Evolutionary conservation across 352 stramenopile genomes (phyloP), one percentile per base, ranked within the genome.

Genomic region (Phytopythium cucurbitacearum): DNA sequence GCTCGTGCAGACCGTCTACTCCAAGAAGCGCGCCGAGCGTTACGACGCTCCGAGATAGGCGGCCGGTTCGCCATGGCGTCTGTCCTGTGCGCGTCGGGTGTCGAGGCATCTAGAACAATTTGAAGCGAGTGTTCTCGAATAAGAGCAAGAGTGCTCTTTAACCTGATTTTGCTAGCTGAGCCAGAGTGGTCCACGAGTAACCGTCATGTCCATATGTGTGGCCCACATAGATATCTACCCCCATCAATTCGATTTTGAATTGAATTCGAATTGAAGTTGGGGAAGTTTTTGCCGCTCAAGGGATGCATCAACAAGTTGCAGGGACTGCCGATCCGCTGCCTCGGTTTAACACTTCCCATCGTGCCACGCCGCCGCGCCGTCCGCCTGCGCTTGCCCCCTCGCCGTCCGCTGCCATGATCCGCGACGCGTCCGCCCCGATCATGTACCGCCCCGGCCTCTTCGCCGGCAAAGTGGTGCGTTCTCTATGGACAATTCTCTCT

Each of bases 1-100:
- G 64, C 69, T 94, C 13, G 72, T 76, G 62, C 84, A 94, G 67
- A 68, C 91, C 56, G 77, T 94, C 51, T 94, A 86, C 70, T 91
- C 84, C 37, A 94, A 94, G 80, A 90, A 91, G 63, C 76, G 79
- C 49, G 44, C 54, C 33, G 81, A 84, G 37, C 84, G 84, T 55
- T 94, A 91, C 67, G 84, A 94, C 55, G 77, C 84, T 37, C 69
- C 76, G 62, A 85, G 80, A 84, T 90, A 90, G 71, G 63, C 53
- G 10, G 16, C 21, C 10, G 21, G 28, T 16, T 33, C n/a, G 28
- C 12, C 34, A 16, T 15, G 40, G 40, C 21, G 12, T 15, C 40
- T 15, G 40, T 41, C 38, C 38, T 28, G 21, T 28, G 21, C 21
- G 21, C 21, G 21, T 28, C 21, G 21, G 21, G 21, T 44, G 40